These are phyloP conservation scores for Brassica juncea DNA, from an alignment of 345 rosid genomes.

Conservation along the genomic window DNA sequence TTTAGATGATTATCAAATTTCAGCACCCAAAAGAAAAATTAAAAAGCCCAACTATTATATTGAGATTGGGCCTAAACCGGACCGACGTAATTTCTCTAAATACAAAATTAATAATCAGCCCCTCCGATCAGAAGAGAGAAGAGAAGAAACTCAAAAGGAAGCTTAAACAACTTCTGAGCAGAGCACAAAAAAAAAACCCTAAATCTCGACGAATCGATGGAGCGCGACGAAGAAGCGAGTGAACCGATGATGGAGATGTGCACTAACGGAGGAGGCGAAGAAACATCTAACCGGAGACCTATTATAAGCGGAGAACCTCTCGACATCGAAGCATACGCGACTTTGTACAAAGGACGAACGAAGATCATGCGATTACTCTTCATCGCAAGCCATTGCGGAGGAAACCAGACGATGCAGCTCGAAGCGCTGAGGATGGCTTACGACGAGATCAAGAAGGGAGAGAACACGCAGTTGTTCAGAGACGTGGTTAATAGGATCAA, in stretches of 20 bases:
- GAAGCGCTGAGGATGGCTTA: conserved; percentile 95
- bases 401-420: conserved; percentile 62
- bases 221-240: conserved; percentile 65
- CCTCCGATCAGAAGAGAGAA: not conserved
- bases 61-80: too few relatives aligned
- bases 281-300: conserved; percentile 51
- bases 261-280: conserved; percentile 74
- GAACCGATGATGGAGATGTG: conserved; percentile 61
- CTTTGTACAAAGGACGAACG: conserved; percentile 82
- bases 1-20: too few relatives aligned
- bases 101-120: not conserved
- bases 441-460: conserved; percentile 94
- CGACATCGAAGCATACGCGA: conserved; percentile 91
- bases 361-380: conserved; percentile 83
- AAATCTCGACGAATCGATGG: conserved; percentile 55
- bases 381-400: conserved; percentile 74
- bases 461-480: conserved; percentile 79
- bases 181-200: conserved; percentile 23
- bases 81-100: conserved; percentile 14
- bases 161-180: not conserved
- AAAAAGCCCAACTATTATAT: too few relatives aligned
- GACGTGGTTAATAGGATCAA: conserved; percentile 75
- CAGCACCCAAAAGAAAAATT: too few relatives aligned
- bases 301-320: conserved; percentile 85
- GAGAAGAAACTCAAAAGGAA: conserved; percentile 5